Evolutionary conservation across 202 grass and related monocot species (phyloP), one percentile per base, ranked within the genome.

Genomic region (Panicum hallii): DNA sequence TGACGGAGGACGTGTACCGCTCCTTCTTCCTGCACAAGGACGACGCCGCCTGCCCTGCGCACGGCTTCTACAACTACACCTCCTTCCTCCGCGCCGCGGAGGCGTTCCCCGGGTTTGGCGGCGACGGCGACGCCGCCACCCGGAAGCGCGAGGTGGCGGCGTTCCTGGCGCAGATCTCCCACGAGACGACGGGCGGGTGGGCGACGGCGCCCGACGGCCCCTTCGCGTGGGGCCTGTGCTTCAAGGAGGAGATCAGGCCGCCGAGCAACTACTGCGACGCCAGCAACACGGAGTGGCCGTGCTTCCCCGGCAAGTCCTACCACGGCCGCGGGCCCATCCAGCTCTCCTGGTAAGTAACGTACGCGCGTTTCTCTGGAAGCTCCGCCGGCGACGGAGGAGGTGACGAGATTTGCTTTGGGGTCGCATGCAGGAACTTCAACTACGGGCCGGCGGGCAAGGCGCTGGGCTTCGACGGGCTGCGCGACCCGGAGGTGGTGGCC

Each of bases 271-370:
- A 95, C 78, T 93, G 95, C 83, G 90, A 97, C 85, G 36, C 64
- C 67, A 72, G 2, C 53, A 76, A 5, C 82, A 88, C 52, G 3
- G 0, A 77, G 20, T 93, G 92, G 90, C 89, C 76, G 1, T 97
- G 95, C 79, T 45, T 38, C 38, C 2, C 79, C 9, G 79, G 64
- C 84, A 91, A 94, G 63, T 86, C 90, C 8, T 97, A 97, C 82
- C 79, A 94, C 13, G 95, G 95, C 65, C 80, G 95, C 54, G 95
- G 95, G 0, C 95, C 95, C 70, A 97, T 97, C 76, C 95, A 97
- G 47, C 84, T 97, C 43, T 97, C 95, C 0, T 94, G 95, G 93
- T 95, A 12, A 0, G 3, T 46, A 46, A 32, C 32, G 8, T 46
- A 11, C 8, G 9, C 9, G 3, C 43, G 43, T 45, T 45, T 9